These are phyloP conservation scores for Neurospora sp. DNA, from an alignment of 2,329 filamentous ascomycete species.

Conservation along the genomic window DNA sequence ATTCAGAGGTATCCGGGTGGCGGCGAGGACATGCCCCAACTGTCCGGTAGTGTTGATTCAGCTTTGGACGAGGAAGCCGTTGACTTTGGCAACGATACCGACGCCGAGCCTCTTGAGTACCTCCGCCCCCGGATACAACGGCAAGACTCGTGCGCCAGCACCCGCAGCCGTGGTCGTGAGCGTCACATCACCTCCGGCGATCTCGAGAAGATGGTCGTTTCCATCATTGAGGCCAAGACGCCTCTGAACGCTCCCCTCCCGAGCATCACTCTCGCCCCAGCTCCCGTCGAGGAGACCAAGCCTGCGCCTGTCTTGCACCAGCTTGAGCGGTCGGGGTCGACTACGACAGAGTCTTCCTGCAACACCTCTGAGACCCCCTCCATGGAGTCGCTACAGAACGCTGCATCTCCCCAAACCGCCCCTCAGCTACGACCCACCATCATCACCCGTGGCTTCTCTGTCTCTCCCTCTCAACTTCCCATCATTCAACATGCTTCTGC, in stretches of 20 bases:
- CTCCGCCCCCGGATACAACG: slow-evolving; percentile 58
- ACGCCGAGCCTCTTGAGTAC: slow-evolving; percentile 47
- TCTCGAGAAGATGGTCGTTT: slow-evolving; percentile 87
- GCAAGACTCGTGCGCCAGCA: slow-evolving; percentile 61
- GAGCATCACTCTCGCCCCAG: slow-evolving; percentile 25
- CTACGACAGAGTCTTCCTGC: slow-evolving; percentile 39
- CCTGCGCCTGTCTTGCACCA: slow-evolving; percentile 13
- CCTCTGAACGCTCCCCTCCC: slow-evolving; percentile 48
- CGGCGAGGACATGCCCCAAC: slow-evolving; percentile 55
- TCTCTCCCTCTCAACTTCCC: slow-evolving; percentile 65
- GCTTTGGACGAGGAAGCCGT: slow-evolving; percentile 57
- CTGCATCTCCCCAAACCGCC: slow-evolving; percentile 36
- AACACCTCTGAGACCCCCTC: slow-evolving; percentile 54
- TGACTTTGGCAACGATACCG: slow-evolving; percentile 32
- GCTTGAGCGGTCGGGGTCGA: slow-evolving; percentile 34
- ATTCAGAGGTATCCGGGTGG: slow-evolving; percentile 31
- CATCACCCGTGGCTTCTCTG: slow-evolving; percentile 81
- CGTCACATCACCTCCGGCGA: slow-evolving; percentile 89
- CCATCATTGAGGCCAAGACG: slow-evolving; percentile 82
- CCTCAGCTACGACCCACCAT: slow-evolving; percentile 43
- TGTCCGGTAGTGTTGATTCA: slow-evolving; percentile 72
- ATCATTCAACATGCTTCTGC: slow-evolving; percentile 31
- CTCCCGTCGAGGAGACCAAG: slow-evolving; percentile 35
- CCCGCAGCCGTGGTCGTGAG: slow-evolving; percentile 63
- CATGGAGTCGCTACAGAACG: slow-evolving; percentile 26